Percentiles rank a stretch among this genome's conserved stretches.
Conservation (phyloP, 257 asterid species). For the Leptodermis oblonga region DNA sequence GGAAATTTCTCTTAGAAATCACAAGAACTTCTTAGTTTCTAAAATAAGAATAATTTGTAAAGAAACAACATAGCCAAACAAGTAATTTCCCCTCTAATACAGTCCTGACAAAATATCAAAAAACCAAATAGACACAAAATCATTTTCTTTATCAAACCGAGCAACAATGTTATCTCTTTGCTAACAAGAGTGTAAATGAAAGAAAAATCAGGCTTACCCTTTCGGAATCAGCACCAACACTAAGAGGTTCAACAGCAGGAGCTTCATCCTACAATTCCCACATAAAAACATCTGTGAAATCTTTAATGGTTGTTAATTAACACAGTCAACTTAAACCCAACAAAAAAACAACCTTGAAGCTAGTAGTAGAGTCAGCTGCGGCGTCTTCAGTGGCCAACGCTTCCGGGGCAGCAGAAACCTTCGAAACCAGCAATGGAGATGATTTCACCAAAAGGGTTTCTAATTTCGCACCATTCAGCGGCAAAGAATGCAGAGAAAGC, state of each 20-base stretch:
- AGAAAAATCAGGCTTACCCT: constrained; percentile 13
- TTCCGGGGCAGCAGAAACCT: constrained; percentile 58
- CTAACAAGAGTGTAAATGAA: background rate
- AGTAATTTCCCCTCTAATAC: background rate
- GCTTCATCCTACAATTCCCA: constrained; percentile 22
- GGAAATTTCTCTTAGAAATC: background rate
- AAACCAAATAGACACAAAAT: background rate
- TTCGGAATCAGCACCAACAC: constrained; percentile 23
- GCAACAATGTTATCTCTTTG: background rate
- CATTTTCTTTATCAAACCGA: background rate
- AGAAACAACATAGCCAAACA: background rate
- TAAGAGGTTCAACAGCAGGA: constrained; percentile 13
- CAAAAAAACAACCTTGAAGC: constrained; percentile 35
- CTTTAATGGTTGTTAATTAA: background rate
- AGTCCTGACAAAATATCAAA: background rate
- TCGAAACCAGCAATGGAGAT: constrained; percentile 36
- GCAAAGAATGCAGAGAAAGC: constrained; percentile 32
- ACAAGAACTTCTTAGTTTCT: background rate
- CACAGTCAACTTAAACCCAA: background rate
- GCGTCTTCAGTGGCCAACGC: constrained; percentile 41
- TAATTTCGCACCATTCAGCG: constrained; percentile 31
- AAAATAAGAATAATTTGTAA: background rate
- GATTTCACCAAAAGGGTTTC: constrained; percentile 28
- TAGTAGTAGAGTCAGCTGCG: constrained; percentile 16
- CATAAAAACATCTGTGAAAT: background rate